Base-by-base conservation (phyloP, 1,139 yeast genomes). In the Blastobotrys raffinosifermentans region DNA sequence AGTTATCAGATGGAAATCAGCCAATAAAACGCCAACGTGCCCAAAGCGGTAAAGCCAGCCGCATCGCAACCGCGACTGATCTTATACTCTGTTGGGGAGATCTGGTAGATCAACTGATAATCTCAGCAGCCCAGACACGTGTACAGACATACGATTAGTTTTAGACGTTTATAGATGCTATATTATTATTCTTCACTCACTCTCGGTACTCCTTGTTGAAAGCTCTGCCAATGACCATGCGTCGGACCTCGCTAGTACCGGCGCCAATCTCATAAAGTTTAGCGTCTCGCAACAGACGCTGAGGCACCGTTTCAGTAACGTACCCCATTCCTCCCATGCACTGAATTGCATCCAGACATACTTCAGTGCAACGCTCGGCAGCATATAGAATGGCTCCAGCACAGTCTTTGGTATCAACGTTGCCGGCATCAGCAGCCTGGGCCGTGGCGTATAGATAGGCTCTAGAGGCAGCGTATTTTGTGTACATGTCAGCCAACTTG, bases 271-370 rank as follows among this genome's bases (percentile, higher is more conserved):
- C 62, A 31, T 57, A 57, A 19, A 57, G 47, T 41, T 57, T 57
- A 29, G 62, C 61, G 34, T 57, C 62, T 10, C 62, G 48, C 20
- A 56, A 44, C 17, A 57, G 44, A 3, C 62, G 41, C 13, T 54
- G 56, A 3, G 60, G 58, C 4, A 51, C 52, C 3, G 62, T 57
- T 41, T 57, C 62, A 41, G 45, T 57, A 41, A 57, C 53, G 34
- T 57, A 57, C 8, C 62, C 62, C 62, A 57, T 57, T 10, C 62
- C 62, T 6, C 62, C 62, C 38, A 57, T 45, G 35, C 58, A 54
- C 39, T 57, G 62, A 29, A 57, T 55, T 3, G 62, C 62, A 31
- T 57, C 61, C 14, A 56, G 42, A 30, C 59, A 54, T 4, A 57
- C 62, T 40, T 57, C 61, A 11, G 62, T 57, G 17, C 59, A 58